These are phyloP conservation scores for Xylaria venustula DNA, from an alignment of 495 filamentous ascomycete species.

Conservation along the genomic window DNA sequence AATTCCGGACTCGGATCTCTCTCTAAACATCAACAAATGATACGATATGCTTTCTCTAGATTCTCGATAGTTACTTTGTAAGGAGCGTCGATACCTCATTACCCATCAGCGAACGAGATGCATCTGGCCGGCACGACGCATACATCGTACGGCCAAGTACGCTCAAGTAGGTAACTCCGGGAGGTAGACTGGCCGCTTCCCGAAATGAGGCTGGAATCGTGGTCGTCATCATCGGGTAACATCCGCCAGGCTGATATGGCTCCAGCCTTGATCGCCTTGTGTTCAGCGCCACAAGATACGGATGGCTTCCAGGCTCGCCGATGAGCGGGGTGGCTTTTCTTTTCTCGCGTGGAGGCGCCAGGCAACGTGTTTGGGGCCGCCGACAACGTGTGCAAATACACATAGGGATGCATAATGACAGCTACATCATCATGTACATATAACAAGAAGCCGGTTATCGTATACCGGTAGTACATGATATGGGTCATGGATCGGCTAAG, in stretches of 20 bases:
- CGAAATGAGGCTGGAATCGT: conserved; percentile 3
- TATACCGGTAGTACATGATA: too few species aligned
- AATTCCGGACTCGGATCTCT: neutral
- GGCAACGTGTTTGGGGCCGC: neutral
- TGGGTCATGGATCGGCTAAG: neutral
- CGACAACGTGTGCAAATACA: neutral
- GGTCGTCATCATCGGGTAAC: neutral
- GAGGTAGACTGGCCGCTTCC: neutral
- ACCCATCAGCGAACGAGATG: too few species aligned
- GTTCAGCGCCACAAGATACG: neutral
- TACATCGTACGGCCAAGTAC: too few species aligned
- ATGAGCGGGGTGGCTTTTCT: neutral
- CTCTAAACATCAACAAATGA: neutral
- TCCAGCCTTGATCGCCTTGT: neutral
- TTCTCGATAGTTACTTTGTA: neutral
- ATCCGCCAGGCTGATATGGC: neutral
- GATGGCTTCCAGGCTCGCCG: neutral
- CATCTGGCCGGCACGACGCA: too few species aligned
- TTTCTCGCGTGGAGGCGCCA: neutral
- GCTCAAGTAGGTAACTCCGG: neutral
- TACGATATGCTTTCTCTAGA: neutral
- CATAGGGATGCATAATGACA: too few species aligned
- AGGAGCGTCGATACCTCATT: neutral
- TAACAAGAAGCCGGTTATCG: too few species aligned
- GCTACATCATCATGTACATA: neutral